Evolutionary conservation across 2,329 filamentous ascomycete species (phyloP).

Genomic region (Tolypocladium ophioglossoides): DNA sequence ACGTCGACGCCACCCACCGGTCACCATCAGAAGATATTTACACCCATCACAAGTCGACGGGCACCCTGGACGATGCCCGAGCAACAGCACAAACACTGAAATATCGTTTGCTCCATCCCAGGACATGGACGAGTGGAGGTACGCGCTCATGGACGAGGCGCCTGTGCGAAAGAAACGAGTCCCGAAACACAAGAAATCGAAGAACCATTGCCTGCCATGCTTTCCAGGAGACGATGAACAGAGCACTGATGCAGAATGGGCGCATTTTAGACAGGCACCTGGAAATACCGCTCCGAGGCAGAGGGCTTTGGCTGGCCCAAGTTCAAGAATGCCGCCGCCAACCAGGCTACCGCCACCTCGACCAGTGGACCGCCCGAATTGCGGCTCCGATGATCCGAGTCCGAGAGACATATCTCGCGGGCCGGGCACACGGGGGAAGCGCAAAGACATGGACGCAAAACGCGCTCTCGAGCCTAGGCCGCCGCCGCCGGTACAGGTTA

Average conservation of each 20-base stretch:
- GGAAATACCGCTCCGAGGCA: background rate
- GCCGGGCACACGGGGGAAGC: background rate
- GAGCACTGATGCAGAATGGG: slow-evolving; percentile 13
- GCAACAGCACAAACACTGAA: slow-evolving; percentile 16
- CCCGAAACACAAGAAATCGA: slow-evolving; percentile 5
- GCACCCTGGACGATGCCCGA: slow-evolving; percentile 9
- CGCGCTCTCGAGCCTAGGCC: background rate
- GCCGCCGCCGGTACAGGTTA: background rate
- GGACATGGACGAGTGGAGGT: slow-evolving; percentile 21
- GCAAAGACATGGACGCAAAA: background rate
- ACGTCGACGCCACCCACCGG: background rate
- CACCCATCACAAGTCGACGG: slow-evolving; percentile 19
- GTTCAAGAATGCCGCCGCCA: background rate
- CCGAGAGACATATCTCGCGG: background rate
- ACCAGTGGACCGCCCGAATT: background rate
- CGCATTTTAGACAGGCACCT: slow-evolving; percentile 9
- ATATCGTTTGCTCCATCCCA: slow-evolving; percentile 19
- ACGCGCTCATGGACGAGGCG: slow-evolving; percentile 20
- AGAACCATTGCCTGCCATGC: slow-evolving; percentile 18
- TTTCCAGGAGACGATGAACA: slow-evolving; percentile 12
- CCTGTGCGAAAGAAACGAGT: slow-evolving; percentile 11
- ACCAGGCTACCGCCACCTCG: slow-evolving; percentile 1
- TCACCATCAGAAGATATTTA: background rate
- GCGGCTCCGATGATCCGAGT: slow-evolving; percentile 1
- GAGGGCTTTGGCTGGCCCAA: background rate